Evolutionary conservation across 768 basidiomycete species (phyloP).

Genomic region (Leucocoprinus birnbaumii): DNA sequence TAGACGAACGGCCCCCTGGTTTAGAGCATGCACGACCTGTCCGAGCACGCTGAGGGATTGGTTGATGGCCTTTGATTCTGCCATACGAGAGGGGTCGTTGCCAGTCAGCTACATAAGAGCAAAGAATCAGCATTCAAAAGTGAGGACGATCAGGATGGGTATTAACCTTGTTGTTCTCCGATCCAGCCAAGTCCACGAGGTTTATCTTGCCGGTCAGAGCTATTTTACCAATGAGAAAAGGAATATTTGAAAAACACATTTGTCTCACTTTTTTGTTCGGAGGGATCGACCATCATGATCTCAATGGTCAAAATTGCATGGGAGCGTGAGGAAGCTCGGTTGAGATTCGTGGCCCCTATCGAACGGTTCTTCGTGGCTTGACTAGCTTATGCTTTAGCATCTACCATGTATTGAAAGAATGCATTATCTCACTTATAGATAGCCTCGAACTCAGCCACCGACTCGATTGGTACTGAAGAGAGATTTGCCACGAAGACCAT

Average conservation of each 20-base stretch:
- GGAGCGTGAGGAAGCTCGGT: slow-evolving; percentile 81
- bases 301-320: slow-evolving; percentile 84
- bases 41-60: slow-evolving; percentile 84
- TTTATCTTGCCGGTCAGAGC: slow-evolving; percentile 77
- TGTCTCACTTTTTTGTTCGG: slow-evolving; percentile 49
- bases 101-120: slow-evolving; percentile 61
- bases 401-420: neutral
- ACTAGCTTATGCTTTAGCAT: slow-evolving; percentile 29
- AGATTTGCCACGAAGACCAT: slow-evolving; percentile 56
- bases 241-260: neutral
- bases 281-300: slow-evolving; percentile 54
- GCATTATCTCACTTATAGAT: slow-evolving; percentile 39
- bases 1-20: slow-evolving; percentile 58
- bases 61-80: slow-evolving; percentile 88
- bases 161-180: slow-evolving; percentile 82
- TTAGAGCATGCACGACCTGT: slow-evolving; percentile 85
- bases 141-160: neutral
- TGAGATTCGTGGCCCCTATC: slow-evolving; percentile 83
- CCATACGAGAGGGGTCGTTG: slow-evolving; percentile 84
- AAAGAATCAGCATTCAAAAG: neutral
- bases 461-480: slow-evolving; percentile 35
- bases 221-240: slow-evolving; percentile 20
- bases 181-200: slow-evolving; percentile 87
- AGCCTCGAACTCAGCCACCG: slow-evolving; percentile 40
- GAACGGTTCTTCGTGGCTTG: slow-evolving; percentile 75